phyloP scores from a whole-genome alignment of 306 rosid genomes.

The Trifolium dubium region DNA sequence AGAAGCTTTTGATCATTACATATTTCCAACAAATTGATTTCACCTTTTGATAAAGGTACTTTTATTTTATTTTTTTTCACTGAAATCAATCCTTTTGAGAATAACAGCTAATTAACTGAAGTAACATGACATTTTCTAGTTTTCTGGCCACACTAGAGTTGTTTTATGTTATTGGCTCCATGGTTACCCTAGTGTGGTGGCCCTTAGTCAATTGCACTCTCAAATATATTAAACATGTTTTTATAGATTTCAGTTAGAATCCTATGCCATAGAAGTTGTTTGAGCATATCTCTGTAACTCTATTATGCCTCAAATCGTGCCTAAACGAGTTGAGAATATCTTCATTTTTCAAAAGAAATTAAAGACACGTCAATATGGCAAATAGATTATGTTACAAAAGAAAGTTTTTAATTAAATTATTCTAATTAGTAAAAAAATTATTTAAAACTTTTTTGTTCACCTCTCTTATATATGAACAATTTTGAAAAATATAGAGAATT shows the following conservation, averaged over 20 bases:
- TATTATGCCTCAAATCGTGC: no score
- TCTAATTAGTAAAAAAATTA: no score
- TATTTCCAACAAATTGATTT: slow-evolving; percentile 46
- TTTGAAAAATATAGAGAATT: no score
- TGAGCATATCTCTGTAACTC: background rate
- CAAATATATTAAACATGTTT: slow-evolving; percentile 16
- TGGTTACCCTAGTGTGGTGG: slow-evolving; percentile 13
- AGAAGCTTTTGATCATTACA: slow-evolving; percentile 58
- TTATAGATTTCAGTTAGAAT: slow-evolving; percentile 40
- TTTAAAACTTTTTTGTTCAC: no score
- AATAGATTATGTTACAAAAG: no score
- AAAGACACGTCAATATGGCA: no score
- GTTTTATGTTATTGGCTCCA: slow-evolving; percentile 15
- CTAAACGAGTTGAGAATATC: no score
- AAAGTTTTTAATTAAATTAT: no score
- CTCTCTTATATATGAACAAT: no score
- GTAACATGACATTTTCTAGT: background rate
- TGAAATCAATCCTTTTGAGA: slow-evolving; percentile 29
- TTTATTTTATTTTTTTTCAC: slow-evolving; percentile 32
- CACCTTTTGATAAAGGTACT: slow-evolving; percentile 46
- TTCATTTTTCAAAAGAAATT: no score
- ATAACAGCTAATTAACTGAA: slow-evolving; percentile 18
- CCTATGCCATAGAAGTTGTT: slow-evolving; percentile 37
- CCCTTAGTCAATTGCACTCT: slow-evolving; percentile 38
- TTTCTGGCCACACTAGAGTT: slow-evolving; percentile 34